Conservation (phyloP, 2,329 filamentous ascomycete genomes). For the Stachybotrys chartarum region DNA sequence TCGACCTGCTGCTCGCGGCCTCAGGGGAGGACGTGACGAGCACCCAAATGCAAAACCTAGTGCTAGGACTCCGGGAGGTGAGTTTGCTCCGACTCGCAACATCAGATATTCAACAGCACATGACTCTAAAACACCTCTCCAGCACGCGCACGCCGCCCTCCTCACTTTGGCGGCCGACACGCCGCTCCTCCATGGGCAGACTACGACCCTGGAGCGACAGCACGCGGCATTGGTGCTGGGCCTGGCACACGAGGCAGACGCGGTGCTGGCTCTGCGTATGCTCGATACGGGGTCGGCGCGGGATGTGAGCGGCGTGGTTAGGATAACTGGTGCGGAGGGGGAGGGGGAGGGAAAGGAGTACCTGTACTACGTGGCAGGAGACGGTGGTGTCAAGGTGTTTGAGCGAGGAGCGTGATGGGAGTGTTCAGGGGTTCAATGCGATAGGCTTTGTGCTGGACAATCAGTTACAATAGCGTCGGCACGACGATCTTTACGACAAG, state of each 20-base stretch:
- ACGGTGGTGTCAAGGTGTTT: slow-evolving; percentile 78
- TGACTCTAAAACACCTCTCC: slow-evolving; percentile 2
- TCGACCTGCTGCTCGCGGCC: slow-evolving; percentile 58
- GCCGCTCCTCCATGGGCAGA: slow-evolving; percentile 55
- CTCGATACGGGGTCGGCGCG: slow-evolving; percentile 83
- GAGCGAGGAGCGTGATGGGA: slow-evolving; percentile 53
- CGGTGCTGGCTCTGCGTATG: slow-evolving; percentile 63
- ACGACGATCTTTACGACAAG: slow-evolving; percentile 4
- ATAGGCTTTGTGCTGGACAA: not conserved
- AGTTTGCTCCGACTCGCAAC: slow-evolving; percentile 16
- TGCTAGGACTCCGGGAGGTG: slow-evolving; percentile 58
- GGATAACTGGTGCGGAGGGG: slow-evolving; percentile 50
- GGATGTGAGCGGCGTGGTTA: slow-evolving; percentile 83
- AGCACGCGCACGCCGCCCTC: slow-evolving; percentile 59
- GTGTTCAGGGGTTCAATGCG: not conserved
- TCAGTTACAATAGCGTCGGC: not conserved
- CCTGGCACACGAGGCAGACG: slow-evolving; percentile 67
- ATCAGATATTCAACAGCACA: not conserved
- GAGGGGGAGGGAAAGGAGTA: slow-evolving; percentile 50
- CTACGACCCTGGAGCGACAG: slow-evolving; percentile 61
- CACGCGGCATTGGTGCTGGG: slow-evolving; percentile 65
- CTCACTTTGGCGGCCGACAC: slow-evolving; percentile 66
- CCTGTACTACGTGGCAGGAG: slow-evolving; percentile 72
- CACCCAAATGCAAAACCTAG: slow-evolving; percentile 43
- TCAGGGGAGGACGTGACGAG: slow-evolving; percentile 36